These are phyloP conservation scores for Aspergillus pseudoterreus DNA, from an alignment of 2,329 filamentous ascomycete species.

Conservation along the genomic window DNA sequence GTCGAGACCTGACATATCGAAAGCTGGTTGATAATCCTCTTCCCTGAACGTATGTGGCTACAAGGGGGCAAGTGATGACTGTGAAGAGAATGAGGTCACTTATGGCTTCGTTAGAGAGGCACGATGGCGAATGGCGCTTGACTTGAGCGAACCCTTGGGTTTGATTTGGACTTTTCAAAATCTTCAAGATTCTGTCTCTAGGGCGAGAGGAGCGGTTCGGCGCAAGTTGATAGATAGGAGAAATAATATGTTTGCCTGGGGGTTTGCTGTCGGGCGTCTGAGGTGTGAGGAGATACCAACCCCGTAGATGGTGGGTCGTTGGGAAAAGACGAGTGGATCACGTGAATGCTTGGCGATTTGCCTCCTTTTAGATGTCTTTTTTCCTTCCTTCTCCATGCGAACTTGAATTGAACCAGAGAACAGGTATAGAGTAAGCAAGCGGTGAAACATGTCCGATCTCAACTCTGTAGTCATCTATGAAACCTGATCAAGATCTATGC, in stretches of 20 bases:
- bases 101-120: slow-evolving; percentile 31
- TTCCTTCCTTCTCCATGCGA: background rate
- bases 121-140: slow-evolving; percentile 21
- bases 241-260: too few species aligned
- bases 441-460: background rate
- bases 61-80: slow-evolving; percentile 19
- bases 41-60: slow-evolving; percentile 21
- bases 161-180: slow-evolving; percentile 11
- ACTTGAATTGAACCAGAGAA: background rate
- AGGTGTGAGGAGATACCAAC: background rate
- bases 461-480: background rate
- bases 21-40: slow-evolving; percentile 20
- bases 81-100: slow-evolving; percentile 35
- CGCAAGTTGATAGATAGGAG: background rate
- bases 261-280: background rate
- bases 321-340: slow-evolving; percentile 5
- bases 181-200: slow-evolving; percentile 3
- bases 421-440: background rate
- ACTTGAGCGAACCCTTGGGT: slow-evolving; percentile 34
- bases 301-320: background rate
- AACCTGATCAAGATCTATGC: background rate
- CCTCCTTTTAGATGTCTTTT: background rate
- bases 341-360: slow-evolving; percentile 10
- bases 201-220: background rate
- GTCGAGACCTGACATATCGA: slow-evolving; percentile 66